Evolutionary conservation across 345 rosid genomes (phyloP).

Genomic region (Psidium guajava): DNA sequence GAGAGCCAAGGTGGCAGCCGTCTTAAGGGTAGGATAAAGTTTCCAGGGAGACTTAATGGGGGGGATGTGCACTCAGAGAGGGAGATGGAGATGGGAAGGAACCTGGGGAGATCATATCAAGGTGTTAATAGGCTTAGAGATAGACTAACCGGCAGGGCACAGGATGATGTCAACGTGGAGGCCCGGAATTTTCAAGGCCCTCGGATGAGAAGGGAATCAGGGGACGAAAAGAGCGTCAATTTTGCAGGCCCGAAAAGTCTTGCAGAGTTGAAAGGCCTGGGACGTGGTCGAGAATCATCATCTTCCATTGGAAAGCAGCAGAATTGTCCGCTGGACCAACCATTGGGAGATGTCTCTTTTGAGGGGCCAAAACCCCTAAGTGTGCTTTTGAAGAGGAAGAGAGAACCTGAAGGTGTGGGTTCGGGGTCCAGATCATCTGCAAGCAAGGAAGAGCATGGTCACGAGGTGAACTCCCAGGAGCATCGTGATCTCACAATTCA

Average conservation of each 20-base stretch:
- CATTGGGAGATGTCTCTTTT: slow-evolving; percentile 37
- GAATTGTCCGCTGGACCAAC: slow-evolving; percentile 28
- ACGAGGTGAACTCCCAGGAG: neutral
- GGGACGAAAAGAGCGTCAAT: slow-evolving; percentile 19
- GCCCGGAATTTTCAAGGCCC: slow-evolving; percentile 29
- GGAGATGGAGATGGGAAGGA: slow-evolving; percentile 42
- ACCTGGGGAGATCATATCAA: slow-evolving; percentile 25
- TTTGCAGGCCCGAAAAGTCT: slow-evolving; percentile 56
- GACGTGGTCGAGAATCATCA: slow-evolving; percentile 25
- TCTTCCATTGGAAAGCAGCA: slow-evolving; percentile 34
- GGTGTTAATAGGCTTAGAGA: slow-evolving; percentile 42
- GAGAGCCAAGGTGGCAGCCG: slow-evolving; percentile 52
- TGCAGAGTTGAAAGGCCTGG: slow-evolving; percentile 40
- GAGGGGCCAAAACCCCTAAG: slow-evolving; percentile 82
- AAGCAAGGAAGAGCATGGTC: slow-evolving; percentile 11
- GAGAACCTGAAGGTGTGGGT: slow-evolving; percentile 24
- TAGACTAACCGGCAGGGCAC: slow-evolving; percentile 47
- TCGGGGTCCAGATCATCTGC: neutral
- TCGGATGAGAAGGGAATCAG: slow-evolving; percentile 36
- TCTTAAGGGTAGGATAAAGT: slow-evolving; percentile 77
- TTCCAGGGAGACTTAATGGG: slow-evolving; percentile 39
- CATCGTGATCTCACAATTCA: neutral
- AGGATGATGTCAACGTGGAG: slow-evolving; percentile 23
- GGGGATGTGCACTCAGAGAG: slow-evolving; percentile 28
- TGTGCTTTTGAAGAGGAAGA: slow-evolving; percentile 79